Percentiles rank a stretch among this genome's conserved stretches.
These are phyloP conservation scores for Candida rishiriensis DNA, from an alignment of 805 yeast genomes.

Conservation along the genomic window DNA sequence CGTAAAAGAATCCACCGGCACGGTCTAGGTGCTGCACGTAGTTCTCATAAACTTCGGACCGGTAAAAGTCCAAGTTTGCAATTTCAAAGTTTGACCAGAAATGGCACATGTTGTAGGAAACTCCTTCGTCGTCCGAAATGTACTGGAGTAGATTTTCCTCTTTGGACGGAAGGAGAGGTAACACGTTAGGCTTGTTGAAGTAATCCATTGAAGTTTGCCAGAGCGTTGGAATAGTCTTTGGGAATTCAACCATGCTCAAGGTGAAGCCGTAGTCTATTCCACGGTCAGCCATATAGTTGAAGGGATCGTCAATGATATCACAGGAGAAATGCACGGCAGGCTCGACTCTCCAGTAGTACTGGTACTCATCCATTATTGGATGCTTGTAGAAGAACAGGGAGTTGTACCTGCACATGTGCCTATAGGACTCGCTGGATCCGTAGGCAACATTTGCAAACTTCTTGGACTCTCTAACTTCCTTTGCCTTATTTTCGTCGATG, in stretches of 20 bases:
- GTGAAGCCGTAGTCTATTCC: conserved; percentile 49
- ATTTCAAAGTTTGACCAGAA: conserved; percentile 81
- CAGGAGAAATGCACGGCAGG: conserved; percentile 49
- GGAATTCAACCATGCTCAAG: conserved; percentile 47
- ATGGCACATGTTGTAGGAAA: conserved; percentile 68
- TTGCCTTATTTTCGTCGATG: conserved; percentile 39
- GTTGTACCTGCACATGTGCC: conserved; percentile 63
- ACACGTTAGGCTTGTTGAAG: conserved; percentile 27
- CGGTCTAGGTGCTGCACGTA: conserved; percentile 61
- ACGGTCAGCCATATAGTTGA: conserved; percentile 47
- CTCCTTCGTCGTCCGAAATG: conserved; percentile 61
- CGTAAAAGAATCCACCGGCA: conserved; percentile 77
- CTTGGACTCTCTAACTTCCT: conserved; percentile 30
- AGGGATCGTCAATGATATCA: conserved; percentile 52
- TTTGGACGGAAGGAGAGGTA: conserved; percentile 13
- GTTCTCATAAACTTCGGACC: conserved; percentile 50
- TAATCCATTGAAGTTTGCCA: conserved; percentile 46
- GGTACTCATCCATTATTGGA: conserved; percentile 46
- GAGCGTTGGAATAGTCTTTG: conserved; percentile 46
- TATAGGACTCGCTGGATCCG: conserved; percentile 61
- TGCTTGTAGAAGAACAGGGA: conserved; percentile 53
- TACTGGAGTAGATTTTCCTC: conserved; percentile 48
- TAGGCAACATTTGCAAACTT: conserved; percentile 43
- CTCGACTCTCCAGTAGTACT: conserved; percentile 60
- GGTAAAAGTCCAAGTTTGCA: conserved; percentile 63